Conservation (phyloP, 495 filamentous ascomycete genomes). For the Podospora pseudopauciseta region DNA sequence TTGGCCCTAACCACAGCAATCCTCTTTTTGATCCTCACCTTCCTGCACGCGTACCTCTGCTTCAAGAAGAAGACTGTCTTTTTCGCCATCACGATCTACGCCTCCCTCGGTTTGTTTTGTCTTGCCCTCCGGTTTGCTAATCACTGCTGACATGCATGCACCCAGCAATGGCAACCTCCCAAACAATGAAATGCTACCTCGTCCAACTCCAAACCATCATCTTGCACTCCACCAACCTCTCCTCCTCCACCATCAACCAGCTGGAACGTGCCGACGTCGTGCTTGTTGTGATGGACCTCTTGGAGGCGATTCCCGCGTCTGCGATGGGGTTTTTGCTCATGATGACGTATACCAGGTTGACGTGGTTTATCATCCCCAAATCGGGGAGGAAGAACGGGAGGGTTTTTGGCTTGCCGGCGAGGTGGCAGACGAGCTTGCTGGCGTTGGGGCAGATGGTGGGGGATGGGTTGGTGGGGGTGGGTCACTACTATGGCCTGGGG, state of each 20-base stretch:
- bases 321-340: slow-evolving; percentile 10
- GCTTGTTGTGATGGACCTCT: slow-evolving; percentile 2
- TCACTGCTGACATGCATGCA: no score
- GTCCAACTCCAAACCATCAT: neutral
- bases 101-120: neutral
- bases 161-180: neutral
- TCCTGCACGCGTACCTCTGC: neutral
- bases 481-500: slow-evolving; percentile 1
- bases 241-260: neutral
- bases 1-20: neutral
- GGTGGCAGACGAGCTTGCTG: slow-evolving; percentile 9
- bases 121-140: no score
- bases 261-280: neutral
- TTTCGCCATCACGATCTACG: neutral
- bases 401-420: slow-evolving; percentile 10
- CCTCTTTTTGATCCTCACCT: neutral
- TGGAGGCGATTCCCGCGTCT: slow-evolving; percentile 4
- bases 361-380: slow-evolving; percentile 13
- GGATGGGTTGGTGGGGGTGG: slow-evolving; percentile 7
- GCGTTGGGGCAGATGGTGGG: slow-evolving; percentile 8
- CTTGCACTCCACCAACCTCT: neutral
- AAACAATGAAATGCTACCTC: neutral
- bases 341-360: slow-evolving; percentile 18
- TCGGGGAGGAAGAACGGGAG: neutral
- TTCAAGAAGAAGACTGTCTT: neutral